Evolutionary conservation across 257 asterid species (phyloP).

Genomic region (Forsythia suspensa): DNA sequence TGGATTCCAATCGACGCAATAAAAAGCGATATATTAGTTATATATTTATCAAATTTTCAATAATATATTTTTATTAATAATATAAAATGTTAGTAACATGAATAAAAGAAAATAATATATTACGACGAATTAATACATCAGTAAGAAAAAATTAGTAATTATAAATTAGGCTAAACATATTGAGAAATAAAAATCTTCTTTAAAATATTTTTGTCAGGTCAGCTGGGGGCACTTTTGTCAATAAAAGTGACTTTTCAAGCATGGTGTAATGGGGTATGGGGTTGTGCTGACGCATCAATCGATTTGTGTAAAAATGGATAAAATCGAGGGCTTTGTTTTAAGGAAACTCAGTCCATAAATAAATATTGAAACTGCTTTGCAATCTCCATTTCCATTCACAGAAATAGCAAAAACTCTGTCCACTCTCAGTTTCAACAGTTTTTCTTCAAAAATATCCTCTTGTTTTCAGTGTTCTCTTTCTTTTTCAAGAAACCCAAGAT

Average conservation of each 20-base stretch:
- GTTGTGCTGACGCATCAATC: constrained; percentile 14
- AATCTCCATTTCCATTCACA: constrained; percentile 9
- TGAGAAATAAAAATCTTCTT: too few species aligned
- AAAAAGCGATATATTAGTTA: too few species aligned
- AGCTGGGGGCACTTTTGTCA: too few species aligned
- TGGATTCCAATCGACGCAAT: too few species aligned
- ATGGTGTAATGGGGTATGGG: not conserved
- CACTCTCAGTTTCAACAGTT: constrained; percentile 13
- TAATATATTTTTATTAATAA: too few species aligned
- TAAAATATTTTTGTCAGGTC: too few species aligned
- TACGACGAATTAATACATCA: too few species aligned
- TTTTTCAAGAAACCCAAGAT: not conserved
- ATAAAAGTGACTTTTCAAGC: not conserved
- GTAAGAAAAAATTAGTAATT: too few species aligned
- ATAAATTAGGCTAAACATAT: too few species aligned
- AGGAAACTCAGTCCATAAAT: constrained; percentile 8
- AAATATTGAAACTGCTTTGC: constrained; percentile 4
- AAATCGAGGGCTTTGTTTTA: constrained; percentile 16
- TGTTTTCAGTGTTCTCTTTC: not conserved
- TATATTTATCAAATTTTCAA: too few species aligned
- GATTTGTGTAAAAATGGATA: constrained; percentile 11
- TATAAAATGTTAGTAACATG: too few species aligned
- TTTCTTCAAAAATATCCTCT: not conserved
- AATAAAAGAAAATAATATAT: too few species aligned
- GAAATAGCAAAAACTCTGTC: not conserved